A percentile compares a stretch with the other conserved stretches of the same genome.
Evolutionary conservation across 768 basidiomycete genomes (phyloP).

Genomic region (Hydnomerulius pinastri): DNA sequence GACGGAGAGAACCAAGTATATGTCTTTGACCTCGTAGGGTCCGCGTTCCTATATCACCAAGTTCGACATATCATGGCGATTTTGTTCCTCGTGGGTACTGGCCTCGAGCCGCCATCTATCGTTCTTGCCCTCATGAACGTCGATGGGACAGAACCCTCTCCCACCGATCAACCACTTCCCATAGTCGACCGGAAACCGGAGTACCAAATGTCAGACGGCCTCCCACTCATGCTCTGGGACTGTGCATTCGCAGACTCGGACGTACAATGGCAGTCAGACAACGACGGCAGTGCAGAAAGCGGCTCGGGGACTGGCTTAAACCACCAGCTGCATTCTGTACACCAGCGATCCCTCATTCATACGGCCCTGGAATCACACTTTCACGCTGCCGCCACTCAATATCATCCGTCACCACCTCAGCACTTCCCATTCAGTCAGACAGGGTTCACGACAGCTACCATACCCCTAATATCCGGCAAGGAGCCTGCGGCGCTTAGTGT

Average conservation of each 20-base stretch:
- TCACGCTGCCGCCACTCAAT: slow-evolving; percentile 50
- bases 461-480: slow-evolving; percentile 15
- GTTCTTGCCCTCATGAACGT: slow-evolving; percentile 76
- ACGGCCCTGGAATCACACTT: slow-evolving; percentile 68
- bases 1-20: slow-evolving; percentile 41
- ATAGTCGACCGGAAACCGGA: slow-evolving; percentile 75
- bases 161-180: slow-evolving; percentile 34
- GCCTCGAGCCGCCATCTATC: slow-evolving; percentile 73
- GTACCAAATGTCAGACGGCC: slow-evolving; percentile 91
- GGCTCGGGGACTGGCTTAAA: slow-evolving; percentile 43
- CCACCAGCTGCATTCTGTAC: slow-evolving; percentile 53
- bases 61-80: slow-evolving; percentile 93
- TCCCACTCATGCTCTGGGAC: slow-evolving; percentile 91
- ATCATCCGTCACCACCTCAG: slow-evolving; percentile 47
- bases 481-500: slow-evolving; percentile 42
- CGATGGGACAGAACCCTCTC: slow-evolving; percentile 30
- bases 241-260: slow-evolving; percentile 71
- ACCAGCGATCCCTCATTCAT: slow-evolving; percentile 64
- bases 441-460: slow-evolving; percentile 20
- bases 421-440: slow-evolving; percentile 38
- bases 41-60: slow-evolving; percentile 93
- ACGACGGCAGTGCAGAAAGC: slow-evolving; percentile 29
- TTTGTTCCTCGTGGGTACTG: slow-evolving; percentile 83
- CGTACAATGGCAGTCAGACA: slow-evolving; percentile 72
- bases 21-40: slow-evolving; percentile 84